Percentiles rank a stretch among this genome's conserved stretches.
These are phyloP conservation scores for Amanita exitialis DNA, from an alignment of 768 basidiomycete genomes.

Conservation along the genomic window DNA sequence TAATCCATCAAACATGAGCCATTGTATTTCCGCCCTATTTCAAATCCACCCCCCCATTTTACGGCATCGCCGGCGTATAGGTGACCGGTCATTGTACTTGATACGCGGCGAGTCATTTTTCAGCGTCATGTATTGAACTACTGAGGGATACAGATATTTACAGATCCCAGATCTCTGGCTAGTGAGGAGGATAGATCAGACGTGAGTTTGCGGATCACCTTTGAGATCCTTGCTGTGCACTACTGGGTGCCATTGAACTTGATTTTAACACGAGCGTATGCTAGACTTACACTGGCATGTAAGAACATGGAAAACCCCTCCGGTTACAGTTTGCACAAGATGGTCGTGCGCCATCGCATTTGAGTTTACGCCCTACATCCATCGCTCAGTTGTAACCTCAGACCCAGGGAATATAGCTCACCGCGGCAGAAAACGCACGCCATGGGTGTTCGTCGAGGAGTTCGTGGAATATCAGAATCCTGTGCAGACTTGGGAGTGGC, in stretches of 20 bases:
- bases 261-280: neutral
- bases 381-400: neutral
- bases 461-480: slow-evolving; percentile 1
- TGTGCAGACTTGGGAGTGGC: neutral
- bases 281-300: slow-evolving; percentile 53
- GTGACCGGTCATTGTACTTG: neutral
- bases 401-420: slow-evolving; percentile 12
- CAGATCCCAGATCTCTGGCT: neutral
- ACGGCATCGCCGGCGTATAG: neutral
- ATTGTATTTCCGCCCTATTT: neutral
- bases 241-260: neutral
- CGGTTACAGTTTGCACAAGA: slow-evolving; percentile 59
- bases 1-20: neutral
- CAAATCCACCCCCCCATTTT: neutral
- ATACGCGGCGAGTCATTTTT: neutral
- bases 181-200: neutral
- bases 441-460: slow-evolving; percentile 47
- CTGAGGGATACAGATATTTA: neutral
- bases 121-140: neutral
- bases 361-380: slow-evolving; percentile 52
- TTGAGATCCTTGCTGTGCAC: slow-evolving; percentile 3
- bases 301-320: slow-evolving; percentile 47
- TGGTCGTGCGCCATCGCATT: slow-evolving; percentile 58
- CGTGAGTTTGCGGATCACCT: neutral
- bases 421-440: slow-evolving; percentile 71